Base-by-base conservation (phyloP, 148 eudicot species). In the Nepenthes mirabilis region DNA sequence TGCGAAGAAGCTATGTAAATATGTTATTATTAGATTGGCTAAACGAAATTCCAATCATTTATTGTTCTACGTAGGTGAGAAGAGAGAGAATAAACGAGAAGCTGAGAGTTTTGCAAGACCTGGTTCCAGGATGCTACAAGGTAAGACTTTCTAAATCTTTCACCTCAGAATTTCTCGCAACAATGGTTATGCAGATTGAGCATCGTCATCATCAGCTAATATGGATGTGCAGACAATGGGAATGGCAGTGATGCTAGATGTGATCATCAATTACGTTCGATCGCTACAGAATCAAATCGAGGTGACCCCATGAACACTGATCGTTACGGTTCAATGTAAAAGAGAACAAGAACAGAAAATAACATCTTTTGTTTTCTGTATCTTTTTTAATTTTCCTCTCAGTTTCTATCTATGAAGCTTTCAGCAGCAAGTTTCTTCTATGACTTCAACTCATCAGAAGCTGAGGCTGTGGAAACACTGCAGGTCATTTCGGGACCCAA, bases 331-430 rank as follows among this genome's bases (percentile, higher is more conserved):
- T 6, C 48, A 45, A 5, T 45, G 48, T 11, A 45, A 6, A 45
- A 23, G 23, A 23, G 23, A 23, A 23, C 23, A 40, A 40, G 45
- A 40, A 40, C 6, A 4, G 8, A 40, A 40, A 40, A 4, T 40
- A 40, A 40, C 6, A 40, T 3, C 52, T 49, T 10, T 0, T 49
- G 12, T 49, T 59, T 12, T 53, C 57, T 45, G 14, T 1, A 52
- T 63, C 6, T 59, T 37, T 67, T 32, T 66, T 53, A 33, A 8
- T 52, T 32, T 14, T 56, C 6, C 10, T 56, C 8, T 2, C 65
- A 89, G 96, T 89, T 89, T 68, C 87, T 89, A 1, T 89, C 96
- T 6, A 83, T 89, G 96, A 89, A 86, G 77, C 87, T 89, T 52
- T 83, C 96, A 58, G 96, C 96, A 32, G 96, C 96, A 53, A 89